Evolutionary conservation across 768 basidiomycete genomes (phyloP).

Genomic region (Lepiota venenata): DNA sequence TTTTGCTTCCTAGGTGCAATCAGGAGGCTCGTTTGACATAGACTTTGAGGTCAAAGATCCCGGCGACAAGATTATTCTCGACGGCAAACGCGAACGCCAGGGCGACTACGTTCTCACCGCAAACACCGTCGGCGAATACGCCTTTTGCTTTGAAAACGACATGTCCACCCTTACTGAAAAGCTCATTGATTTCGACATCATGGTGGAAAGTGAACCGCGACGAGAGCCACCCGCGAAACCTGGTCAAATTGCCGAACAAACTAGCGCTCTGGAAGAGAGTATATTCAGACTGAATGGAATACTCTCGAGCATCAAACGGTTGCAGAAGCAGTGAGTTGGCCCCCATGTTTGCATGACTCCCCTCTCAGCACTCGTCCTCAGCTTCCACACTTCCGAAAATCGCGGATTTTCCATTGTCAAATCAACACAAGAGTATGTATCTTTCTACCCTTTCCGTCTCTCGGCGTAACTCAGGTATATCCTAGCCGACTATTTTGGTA

Average conservation of each 20-base stretch:
- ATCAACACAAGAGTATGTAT: slow-evolving; percentile 76
- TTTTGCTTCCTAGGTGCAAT: slow-evolving; percentile 70
- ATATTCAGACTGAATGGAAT: slow-evolving; percentile 87
- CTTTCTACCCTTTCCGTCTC: background rate
- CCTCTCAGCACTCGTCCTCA: slow-evolving; percentile 24
- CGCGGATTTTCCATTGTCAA: slow-evolving; percentile 91
- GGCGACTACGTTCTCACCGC: slow-evolving; percentile 98
- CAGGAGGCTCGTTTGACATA: slow-evolving; percentile 95
- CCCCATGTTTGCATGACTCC: background rate
- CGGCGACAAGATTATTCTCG: slow-evolving; percentile 80
- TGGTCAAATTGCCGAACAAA: slow-evolving; percentile 88
- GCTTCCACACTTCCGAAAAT: slow-evolving; percentile 93
- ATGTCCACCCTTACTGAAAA: slow-evolving; percentile 94
- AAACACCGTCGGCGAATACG: slow-evolving; percentile 84
- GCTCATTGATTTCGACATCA: slow-evolving; percentile 93
- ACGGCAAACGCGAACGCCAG: slow-evolving; percentile 86
- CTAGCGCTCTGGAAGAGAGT: slow-evolving; percentile 91
- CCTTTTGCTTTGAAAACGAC: slow-evolving; percentile 99
- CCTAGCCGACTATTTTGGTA: slow-evolving; percentile 91
- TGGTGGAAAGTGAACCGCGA: slow-evolving; percentile 97
- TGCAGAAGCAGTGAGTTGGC: slow-evolving; percentile 86
- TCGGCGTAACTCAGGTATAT: slow-evolving; percentile 1
- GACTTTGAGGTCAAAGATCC: slow-evolving; percentile 94
- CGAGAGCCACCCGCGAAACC: slow-evolving; percentile 86
- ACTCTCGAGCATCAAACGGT: slow-evolving; percentile 86